Percentiles rank a stretch among this genome's conserved stretches.
Conservation (phyloP, 352 stramenopile species). For the Pythium monospermum region DNA sequence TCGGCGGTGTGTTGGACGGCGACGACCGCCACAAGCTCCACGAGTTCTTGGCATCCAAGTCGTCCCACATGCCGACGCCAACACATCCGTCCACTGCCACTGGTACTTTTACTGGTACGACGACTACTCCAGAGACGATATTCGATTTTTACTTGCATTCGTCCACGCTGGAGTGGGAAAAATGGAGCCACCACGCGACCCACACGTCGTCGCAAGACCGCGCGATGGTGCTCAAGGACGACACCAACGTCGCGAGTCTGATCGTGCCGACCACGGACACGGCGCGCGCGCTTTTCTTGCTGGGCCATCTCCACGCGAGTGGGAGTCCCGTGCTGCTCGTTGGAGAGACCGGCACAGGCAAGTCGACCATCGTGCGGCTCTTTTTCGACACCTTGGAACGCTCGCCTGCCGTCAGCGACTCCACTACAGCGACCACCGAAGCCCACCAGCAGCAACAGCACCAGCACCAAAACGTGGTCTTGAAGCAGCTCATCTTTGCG, state of each 20-base stretch:
- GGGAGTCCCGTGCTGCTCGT: constrained; percentile 74
- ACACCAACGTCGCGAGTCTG: constrained; percentile 76
- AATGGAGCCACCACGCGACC: no score
- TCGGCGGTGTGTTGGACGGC: constrained; percentile 79
- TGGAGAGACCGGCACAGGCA: constrained; percentile 82
- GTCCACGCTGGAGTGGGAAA: constrained; percentile 88
- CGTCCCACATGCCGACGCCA: constrained; percentile 1
- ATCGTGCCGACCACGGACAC: constrained; percentile 88
- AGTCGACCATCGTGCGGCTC: constrained; percentile 77
- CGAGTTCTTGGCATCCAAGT: constrained; percentile 43
- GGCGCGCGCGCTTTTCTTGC: constrained; percentile 55
- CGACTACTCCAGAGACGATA: constrained; percentile 65
- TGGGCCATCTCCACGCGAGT: constrained; percentile 54
- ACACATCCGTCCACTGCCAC: no score
- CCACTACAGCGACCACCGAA: constrained; percentile 14
- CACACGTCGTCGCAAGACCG: background rate
- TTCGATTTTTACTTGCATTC: constrained; percentile 91
- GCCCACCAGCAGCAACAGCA: constrained; percentile 33
- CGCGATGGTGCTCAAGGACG: constrained; percentile 10
- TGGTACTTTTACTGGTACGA: no score
- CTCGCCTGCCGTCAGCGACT: background rate
- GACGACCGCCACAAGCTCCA: constrained; percentile 77
- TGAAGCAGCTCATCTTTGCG: constrained; percentile 89
- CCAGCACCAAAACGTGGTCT: no score
- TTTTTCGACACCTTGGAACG: constrained; percentile 55